Conservation (phyloP, 176 grass and related monocot genomes). For the Pharus latifolius region DNA sequence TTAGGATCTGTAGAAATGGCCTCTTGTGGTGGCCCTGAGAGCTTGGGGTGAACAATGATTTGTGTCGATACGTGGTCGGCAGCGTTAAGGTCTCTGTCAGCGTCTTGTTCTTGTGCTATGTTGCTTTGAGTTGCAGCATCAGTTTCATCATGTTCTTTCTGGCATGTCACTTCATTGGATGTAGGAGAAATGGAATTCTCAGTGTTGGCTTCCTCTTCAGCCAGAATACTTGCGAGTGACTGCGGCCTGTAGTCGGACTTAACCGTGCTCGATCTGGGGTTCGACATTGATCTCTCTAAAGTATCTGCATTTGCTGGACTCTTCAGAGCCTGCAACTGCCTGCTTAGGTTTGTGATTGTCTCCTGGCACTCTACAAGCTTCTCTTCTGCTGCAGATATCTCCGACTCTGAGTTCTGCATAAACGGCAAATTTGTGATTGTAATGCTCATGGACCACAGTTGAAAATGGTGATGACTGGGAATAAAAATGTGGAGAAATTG, state of each 20-base stretch:
- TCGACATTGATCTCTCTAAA: not conserved
- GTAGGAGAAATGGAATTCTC: not conserved
- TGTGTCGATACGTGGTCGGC: not conserved
- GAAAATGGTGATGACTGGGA: not conserved
- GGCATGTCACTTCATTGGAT: not conserved
- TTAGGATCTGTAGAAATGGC: not conserved
- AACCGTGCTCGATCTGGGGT: not conserved
- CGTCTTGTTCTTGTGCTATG: not conserved
- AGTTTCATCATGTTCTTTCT: not conserved
- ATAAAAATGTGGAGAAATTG: not conserved
- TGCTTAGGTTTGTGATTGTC: constrained; percentile 52
- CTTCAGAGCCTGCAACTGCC: constrained; percentile 48
- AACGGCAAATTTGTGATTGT: not conserved
- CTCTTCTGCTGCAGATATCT: constrained; percentile 36
- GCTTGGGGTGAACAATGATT: not conserved
- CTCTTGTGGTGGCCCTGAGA: not conserved
- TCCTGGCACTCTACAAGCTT: constrained; percentile 74
- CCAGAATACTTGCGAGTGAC: constrained; percentile 33
- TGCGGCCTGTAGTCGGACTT: constrained; percentile 26
- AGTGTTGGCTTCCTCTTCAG: not conserved
- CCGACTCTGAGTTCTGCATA: constrained; percentile 41
- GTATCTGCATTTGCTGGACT: not conserved
- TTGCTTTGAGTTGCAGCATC: not conserved
- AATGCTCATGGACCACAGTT: not conserved
- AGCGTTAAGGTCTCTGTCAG: not conserved